Evolutionary conservation across 139 green algal species (phyloP).

Genomic region (Nannochloris sp.): DNA sequence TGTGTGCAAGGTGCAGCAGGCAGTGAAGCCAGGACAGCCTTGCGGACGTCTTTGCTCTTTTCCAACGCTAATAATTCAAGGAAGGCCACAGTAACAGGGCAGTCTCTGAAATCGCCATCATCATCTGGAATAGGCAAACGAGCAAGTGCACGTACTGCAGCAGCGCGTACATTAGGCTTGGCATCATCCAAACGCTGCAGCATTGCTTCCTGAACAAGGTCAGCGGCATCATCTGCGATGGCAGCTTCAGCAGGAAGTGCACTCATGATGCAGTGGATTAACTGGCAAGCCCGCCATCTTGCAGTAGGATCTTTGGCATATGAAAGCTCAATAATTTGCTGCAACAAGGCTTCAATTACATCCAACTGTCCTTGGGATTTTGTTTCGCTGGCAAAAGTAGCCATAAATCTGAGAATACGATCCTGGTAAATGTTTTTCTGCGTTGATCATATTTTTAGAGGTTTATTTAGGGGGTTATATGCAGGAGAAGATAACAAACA

Average conservation of each 20-base stretch:
- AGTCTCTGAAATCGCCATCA: constrained; percentile 36
- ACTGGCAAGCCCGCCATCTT: constrained; percentile 34
- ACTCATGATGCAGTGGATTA: constrained; percentile 35
- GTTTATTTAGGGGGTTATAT: neutral
- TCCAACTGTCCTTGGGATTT: constrained; percentile 9
- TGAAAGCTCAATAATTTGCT: constrained; percentile 1
- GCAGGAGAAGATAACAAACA: neutral
- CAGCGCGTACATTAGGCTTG: constrained; percentile 38
- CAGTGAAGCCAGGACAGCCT: constrained; percentile 44
- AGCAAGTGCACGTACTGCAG: constrained; percentile 41
- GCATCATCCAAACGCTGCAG: constrained; percentile 45
- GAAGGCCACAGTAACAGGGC: constrained; percentile 31
- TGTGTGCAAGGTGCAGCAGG: constrained; percentile 26
- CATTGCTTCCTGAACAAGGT: constrained; percentile 37
- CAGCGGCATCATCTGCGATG: constrained; percentile 37
- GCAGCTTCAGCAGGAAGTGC: constrained; percentile 25
- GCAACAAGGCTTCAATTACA: constrained; percentile 30
- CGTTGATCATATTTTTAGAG: neutral
- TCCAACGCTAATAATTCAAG: constrained; percentile 42
- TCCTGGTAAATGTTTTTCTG: constrained; percentile 30
- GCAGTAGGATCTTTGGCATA: constrained; percentile 31
- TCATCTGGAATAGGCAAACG: constrained; percentile 44
- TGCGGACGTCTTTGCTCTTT: constrained; percentile 60
- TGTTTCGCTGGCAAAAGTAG: constrained; percentile 19
- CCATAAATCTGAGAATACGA: constrained; percentile 37